Conservation (phyloP, 2,329 filamentous ascomycete genomes). For the Diaporthe vaccinii region DNA sequence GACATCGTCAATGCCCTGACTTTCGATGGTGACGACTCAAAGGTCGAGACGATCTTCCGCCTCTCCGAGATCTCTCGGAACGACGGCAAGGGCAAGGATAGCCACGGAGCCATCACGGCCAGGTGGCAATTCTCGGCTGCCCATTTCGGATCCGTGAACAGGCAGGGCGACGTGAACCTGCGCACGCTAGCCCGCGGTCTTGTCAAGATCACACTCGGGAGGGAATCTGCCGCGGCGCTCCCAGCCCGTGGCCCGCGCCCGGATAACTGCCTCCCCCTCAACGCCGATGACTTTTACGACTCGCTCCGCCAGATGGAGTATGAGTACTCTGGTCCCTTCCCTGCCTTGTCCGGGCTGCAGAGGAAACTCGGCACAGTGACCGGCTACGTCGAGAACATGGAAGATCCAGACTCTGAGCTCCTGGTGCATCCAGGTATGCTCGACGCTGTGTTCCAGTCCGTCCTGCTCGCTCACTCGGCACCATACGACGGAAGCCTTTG, state of each 20-base stretch:
- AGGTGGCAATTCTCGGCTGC: neutral
- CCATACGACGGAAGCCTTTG: neutral
- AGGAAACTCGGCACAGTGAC: slow-evolving; percentile 9
- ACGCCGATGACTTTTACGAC: slow-evolving; percentile 11
- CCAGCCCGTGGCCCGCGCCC: neutral
- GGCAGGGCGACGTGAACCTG: slow-evolving; percentile 10
- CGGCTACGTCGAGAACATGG: neutral
- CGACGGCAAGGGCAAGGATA: neutral
- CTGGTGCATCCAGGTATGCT: neutral
- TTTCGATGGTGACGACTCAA: neutral
- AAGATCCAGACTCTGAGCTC: neutral
- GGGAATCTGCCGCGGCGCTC: neutral
- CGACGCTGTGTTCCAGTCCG: slow-evolving; percentile 10
- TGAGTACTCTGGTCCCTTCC: neutral
- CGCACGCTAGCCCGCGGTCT: neutral
- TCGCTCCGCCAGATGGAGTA: slow-evolving; percentile 8
- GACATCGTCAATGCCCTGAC: neutral
- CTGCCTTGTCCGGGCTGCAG: neutral
- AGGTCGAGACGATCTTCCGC: neutral
- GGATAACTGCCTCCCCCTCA: neutral
- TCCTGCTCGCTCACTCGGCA: neutral
- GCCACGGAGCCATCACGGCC: neutral
- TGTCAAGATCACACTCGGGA: neutral
- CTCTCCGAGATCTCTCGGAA: neutral
- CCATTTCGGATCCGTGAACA: neutral